Percentiles rank a stretch among this genome's conserved stretches.
Conservation (phyloP, 331 rosid genomes). For the Dryas integrifolia region DNA sequence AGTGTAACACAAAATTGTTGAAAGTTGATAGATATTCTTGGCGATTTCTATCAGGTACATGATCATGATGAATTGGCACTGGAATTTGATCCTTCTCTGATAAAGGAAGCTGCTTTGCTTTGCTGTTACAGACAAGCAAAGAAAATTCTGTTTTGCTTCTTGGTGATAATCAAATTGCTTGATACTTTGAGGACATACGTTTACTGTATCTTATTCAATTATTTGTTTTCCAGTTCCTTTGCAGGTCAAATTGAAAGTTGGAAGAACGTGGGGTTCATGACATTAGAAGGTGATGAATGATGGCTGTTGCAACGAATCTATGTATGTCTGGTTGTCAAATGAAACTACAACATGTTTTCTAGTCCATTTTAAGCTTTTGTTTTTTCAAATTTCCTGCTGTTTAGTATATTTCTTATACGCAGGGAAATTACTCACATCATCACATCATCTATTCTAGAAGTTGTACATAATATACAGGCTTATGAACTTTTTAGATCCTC, state of each 20-base stretch:
- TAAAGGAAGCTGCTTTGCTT: constrained; percentile 67
- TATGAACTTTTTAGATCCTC: neutral
- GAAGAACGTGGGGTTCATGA: constrained; percentile 89
- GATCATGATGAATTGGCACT: constrained; percentile 68
- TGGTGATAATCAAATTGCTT: constrained; percentile 41
- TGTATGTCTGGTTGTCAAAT: constrained; percentile 1
- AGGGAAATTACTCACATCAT: neutral
- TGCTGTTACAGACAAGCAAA: constrained; percentile 65
- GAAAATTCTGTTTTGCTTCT: constrained; percentile 78
- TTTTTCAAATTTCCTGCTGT: neutral
- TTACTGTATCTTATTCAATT: constrained; percentile 2
- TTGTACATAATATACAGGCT: neutral
- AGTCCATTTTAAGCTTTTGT: neutral
- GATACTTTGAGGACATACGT: neutral
- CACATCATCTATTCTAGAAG: neutral
- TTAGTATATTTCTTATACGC: neutral
- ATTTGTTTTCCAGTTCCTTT: constrained; percentile 64
- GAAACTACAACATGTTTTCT: neutral
- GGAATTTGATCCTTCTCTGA: constrained; percentile 76
- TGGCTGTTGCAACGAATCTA: neutral
- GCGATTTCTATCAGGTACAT: constrained; percentile 63
- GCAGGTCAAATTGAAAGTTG: constrained; percentile 74
- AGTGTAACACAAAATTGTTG: neutral
- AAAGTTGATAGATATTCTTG: neutral
- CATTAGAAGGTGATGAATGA: neutral